Evolutionary conservation across 2,329 filamentous ascomycete species (phyloP), one percentile per base, ranked within the genome.

Genomic region (Lecanicillium sp.): DNA sequence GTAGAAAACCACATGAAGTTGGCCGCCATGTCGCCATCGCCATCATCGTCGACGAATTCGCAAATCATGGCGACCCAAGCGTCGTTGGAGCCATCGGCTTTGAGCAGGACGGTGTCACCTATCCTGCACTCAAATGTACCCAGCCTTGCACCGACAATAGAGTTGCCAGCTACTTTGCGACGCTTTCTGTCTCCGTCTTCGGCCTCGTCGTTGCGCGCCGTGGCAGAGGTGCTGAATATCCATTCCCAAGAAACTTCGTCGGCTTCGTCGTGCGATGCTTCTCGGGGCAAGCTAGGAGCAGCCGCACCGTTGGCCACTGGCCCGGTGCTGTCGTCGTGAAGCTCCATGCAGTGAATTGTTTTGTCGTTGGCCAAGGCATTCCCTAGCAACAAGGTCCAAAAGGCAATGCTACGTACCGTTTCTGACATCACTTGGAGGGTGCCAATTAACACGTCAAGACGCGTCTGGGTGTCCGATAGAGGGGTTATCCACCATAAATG

Each of bases 1-100:
- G 86, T 87, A 1, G 86, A 88, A 57, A 98, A 96, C 92, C 92
- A 98, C 73, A 96, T 82, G 55, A 98, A 92, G 46, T 83, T 84
- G 40, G 85, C 90, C 18, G 81, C 79, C 68, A 87, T 96, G 31
- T 84, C 76, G 4, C 79, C 81, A 5, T 45, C 60, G 17, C 55
- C 61, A 13, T 62, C 80, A 22, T 81, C 77, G 33, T 90, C 80
- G 29, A 81, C 57, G 49, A 98, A 95, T 31, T 86, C 81, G 52
- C 82, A 84, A 37, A 96, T 83, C 45, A 98, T 79, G 25, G 87
- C 92, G 3, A 94, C 84, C 89, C 92, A 98, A 10, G 88, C 84
- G 52, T 94, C 87, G 47, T 87, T 87, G 29, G 78, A 76, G 4
- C 86, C 87, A 29, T 94, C 87, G 1, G 89, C 87, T 59, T 94